Base-by-base conservation (phyloP, 2,329 filamentous ascomycete species). In the Fusarium udum region DNA sequence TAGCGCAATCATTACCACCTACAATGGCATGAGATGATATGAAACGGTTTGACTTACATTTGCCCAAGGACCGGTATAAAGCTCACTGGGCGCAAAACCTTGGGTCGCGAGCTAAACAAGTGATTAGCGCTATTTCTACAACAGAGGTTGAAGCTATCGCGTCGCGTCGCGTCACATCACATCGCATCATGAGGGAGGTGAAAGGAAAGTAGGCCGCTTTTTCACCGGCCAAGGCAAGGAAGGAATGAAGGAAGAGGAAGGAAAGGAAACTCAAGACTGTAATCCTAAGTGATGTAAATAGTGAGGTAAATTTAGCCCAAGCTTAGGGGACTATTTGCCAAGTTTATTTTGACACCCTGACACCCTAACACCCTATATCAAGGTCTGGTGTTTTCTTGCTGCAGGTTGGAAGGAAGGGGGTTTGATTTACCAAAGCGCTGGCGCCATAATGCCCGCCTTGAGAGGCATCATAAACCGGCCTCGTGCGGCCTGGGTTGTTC, bases 1-100 rank as follows among this genome's bases (percentile, higher is more conserved):
- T 52, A 24, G 52, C 31, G 26, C n/a, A 28, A n/a, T 34, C 43
- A 52, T 61, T 45, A 24, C 18, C 24, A 14, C 12, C 22, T 32
- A 16, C 15, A 24, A 26, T 48, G 20, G 28, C 10, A 24, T 26
- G 26, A 9, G 8, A 55, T n/a, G 20, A 8, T 49, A 52, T 51
- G 15, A 39, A 36, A n/a, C 18, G 6, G 39, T 26, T 45, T 43
- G 43, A 84, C 90, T 80, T 86, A 96, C 95, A 85, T 99, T 99
- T 78, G 94, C 93, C 95, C 95, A 98, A 71, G 94, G 92, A 22
- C 95, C 95, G 3, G 94, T 95, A 84, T 98, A 98, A 64, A 97
- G 90, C 82, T 98, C 95, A 51, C 94, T 92, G n/a, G 95, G 95
- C 52, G 94, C 94, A 82, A 94, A 96, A 64, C 95, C 95, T 84